Evolutionary conservation across 192 early-diverging fungal species (phyloP), one percentile per base, ranked within the genome.

Genomic region (Dimargaris verticillata): DNA sequence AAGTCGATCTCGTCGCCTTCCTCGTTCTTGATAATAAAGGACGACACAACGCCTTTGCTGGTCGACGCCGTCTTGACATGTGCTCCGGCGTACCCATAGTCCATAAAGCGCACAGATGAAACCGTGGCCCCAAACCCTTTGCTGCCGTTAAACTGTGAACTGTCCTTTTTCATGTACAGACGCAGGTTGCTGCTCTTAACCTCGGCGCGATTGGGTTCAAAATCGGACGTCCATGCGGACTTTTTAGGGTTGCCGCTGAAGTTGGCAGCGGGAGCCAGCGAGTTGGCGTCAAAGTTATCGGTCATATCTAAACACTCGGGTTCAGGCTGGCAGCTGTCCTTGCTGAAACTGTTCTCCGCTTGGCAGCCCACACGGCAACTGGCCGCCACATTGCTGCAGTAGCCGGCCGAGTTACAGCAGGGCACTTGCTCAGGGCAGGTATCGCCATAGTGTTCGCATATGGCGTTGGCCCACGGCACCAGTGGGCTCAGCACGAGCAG

Each of bases 1-100:
- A 76, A 81, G 67, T 86, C 84, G 29, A 86, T 76, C 62, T 86
- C 84, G 61, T 86, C 81, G 43, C 79, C 79, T 10, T 70, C 28
- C n/a, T 72, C 73, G 64, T 80, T 76, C 2, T 74, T 68, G 45
- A 75, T 72, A 44, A 85, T 80, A 45, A 82, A 65, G 9, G 81
- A 78, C 12, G 78, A 77, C 3, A 85, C 80, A 0, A 82, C 81
- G 11, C 81, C 81, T 13, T 66, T 72, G 17, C 71, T 66, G 0
- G 49, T 62, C 11, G 70, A 73, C 11, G 69, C 83, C 0, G 79
- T 76, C 44, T 73, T 64, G 17, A 83, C 59, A 3, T 72, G 73
- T 0, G 78, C 81, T 2, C 70, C 73, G 0, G 83, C 73, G 14
- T 70, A 77, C 24, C 83, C 83, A 54, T 78, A 83, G 62, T 80